phyloP scores from a whole-genome alignment of 305 asterid genomes.

The Withania somnifera region DNA sequence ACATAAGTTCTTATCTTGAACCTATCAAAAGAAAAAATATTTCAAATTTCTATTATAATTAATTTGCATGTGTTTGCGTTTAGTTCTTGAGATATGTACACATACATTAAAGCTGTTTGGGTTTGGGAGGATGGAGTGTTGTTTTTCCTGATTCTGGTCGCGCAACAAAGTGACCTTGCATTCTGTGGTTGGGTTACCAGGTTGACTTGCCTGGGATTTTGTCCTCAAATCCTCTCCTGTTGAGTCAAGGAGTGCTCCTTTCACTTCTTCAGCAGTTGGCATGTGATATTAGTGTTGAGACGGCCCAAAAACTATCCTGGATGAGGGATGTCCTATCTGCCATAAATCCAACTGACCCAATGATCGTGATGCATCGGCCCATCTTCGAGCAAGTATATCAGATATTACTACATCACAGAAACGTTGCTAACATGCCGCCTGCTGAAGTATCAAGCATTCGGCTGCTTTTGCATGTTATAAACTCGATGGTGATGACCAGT shows the following conservation, averaged over 20 bases:
- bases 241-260: conserved; percentile 94
- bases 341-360: conserved; percentile 61
- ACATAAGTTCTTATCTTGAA: background rate
- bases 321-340: conserved; percentile 76
- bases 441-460: conserved; percentile 65
- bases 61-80: background rate
- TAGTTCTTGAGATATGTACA: background rate
- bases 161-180: background rate
- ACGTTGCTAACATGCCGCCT: conserved; percentile 36
- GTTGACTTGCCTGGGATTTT: conserved; percentile 61
- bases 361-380: conserved; percentile 71
- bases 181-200: conserved; percentile 20
- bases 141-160: background rate
- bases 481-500: conserved; percentile 67
- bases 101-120: background rate
- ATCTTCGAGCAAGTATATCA: conserved; percentile 92
- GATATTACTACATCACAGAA: conserved; percentile 62
- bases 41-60: background rate
- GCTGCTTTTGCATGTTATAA: conserved; percentile 65
- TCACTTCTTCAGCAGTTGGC: conserved; percentile 87
- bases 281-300: conserved; percentile 59
- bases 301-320: conserved; percentile 61
- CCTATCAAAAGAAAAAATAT: background rate
- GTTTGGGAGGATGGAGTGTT: background rate
- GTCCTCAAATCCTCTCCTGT: conserved; percentile 55